Evolutionary conservation across 768 basidiomycete species (phyloP), one percentile per base, ranked within the genome.

Genomic region (Rhizopogon salebrosus): DNA sequence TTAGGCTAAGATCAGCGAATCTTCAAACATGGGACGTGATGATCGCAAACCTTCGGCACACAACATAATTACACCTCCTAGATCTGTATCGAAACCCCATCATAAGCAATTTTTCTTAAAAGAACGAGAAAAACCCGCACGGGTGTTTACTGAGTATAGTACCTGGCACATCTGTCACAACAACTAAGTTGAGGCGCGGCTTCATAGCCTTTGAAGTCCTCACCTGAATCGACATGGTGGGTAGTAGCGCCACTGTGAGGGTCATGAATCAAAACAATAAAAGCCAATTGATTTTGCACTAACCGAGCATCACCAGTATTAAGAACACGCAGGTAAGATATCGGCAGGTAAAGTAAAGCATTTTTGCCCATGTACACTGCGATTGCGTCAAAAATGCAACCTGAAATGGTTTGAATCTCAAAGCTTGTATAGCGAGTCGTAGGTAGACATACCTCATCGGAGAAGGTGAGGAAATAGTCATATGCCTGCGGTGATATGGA

Each of bases 311-410:
- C 45, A 14, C 22, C 14, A 22, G 23, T 34, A 22, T 10, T 14
- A 46, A 46, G 20, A 22, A 46, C 22, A 20, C 31, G 4, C 31
- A 46, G 45, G 56, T 43, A 23, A 42, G 43, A 18, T 52, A 54
- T 24, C 20, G 46, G 36, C 54, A 36, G 18, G 52, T 70, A 43
- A 52, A 4, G 51, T 52, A 52, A 48, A 49, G 14, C 3, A 52
- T 8, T 22, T 49, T 52, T 11, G 26, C 6, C 14, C 23, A 20
- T 34, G n/a, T 51, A 41, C 50, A 51, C 45, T 14, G 39, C 13
- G 42, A 48, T 7, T 51, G 20, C 3, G 3, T 48, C n/a, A 51
- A 14, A 36, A 49, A 52, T 24, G 3, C 10, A 36, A 49, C 29
- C 51, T 52, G 27, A 6, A 8, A 16, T 16, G 8, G 5, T 16